These are phyloP conservation scores for Teratosphaeriaceae sp. DNA, from an alignment of 2,329 filamentous ascomycete species.

Conservation along the genomic window DNA sequence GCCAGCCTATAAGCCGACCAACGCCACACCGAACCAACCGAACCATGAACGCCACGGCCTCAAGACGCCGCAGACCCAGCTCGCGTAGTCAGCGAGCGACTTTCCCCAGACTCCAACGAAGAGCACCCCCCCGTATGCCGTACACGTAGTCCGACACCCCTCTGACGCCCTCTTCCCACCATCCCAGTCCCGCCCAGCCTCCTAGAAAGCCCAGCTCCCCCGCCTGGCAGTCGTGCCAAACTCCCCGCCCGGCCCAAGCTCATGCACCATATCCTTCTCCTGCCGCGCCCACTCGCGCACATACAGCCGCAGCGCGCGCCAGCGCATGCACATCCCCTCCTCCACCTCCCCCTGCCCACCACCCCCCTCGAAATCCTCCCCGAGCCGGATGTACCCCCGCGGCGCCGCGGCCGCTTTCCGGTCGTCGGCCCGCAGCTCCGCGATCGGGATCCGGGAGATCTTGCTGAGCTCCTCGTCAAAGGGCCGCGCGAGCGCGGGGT, in stretches of 20 bases:
- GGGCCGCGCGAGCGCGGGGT: conserved; percentile 73
- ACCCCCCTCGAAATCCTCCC: conserved; percentile 38
- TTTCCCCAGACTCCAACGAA: not conserved
- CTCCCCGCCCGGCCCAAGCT: conserved; percentile 25
- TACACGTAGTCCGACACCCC: not conserved
- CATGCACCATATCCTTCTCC: conserved; percentile 60
- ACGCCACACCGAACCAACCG: not conserved
- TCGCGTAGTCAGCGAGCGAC: not conserved
- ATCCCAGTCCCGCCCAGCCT: too few species aligned
- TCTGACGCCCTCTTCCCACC: not conserved
- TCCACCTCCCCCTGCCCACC: conserved; percentile 33
- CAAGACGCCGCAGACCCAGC: not conserved
- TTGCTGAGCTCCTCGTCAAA: conserved; percentile 82
- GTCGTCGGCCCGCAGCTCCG: conserved; percentile 68
- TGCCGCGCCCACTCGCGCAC: conserved; percentile 86
- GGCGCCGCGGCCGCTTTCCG: conserved; percentile 47
- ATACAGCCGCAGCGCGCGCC: conserved; percentile 77
- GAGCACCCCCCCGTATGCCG: not conserved
- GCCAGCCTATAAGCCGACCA: too few species aligned
- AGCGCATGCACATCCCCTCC: conserved; percentile 61
- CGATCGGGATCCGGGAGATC: conserved; percentile 64
- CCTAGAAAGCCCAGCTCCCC: conserved; percentile 43
- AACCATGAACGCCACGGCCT: not conserved
- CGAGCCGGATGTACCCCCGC: conserved; percentile 65
- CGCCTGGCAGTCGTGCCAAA: conserved; percentile 40